Evolutionary conservation across 345 rosid species (phyloP), one percentile per base, ranked within the genome.

Genomic region (Atalantia buxifolia): DNA sequence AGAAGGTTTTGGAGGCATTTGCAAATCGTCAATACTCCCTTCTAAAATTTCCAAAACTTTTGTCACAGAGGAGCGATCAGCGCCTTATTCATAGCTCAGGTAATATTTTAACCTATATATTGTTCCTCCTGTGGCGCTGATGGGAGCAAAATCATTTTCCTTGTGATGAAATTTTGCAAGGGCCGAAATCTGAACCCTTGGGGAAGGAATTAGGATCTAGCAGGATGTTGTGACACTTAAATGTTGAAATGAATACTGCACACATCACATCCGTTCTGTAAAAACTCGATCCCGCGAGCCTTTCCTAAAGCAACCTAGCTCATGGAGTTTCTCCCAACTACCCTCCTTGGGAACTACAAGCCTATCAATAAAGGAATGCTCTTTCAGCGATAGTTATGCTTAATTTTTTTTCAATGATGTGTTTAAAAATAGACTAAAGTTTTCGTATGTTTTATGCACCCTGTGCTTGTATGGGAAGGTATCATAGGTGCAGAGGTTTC

Each of bases 41-140:
- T 75, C 76, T 59, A 88, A 78, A 86, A 84, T 84, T 63, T 84
- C 84, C 42, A 85, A 69, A 35, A 85, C 87, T 69, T 35, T 72
- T 64, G 79, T 62, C 79, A 85, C 85, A n/a, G 77, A 68, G 6
- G 87, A 86, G 16, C 88, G 87, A 28, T 88, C 80, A 4, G 69
- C 38, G 83, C 69, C 21, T 42, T 55, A 30, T 35, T 66, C 55
- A 76, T 33, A 33, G 7, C 12, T 76, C 72, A 14, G 56, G 79
- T n/a, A 72, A 33, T 33, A 33, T 33, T 33, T 33, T 33, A 33
- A 33, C 35, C 79, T n/a, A 24, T 76, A 36, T 66, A 53, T 1
- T 57, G 85, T 79, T 66, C 85, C 81, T 60, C 72, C 70, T 30
- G 61, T 25, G 48, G 72, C 28, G 56, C 72, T 75, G 14, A 70